phyloP scores from a whole-genome alignment of 2,329 filamentous ascomycete species.

The Onygenales sp. region DNA sequence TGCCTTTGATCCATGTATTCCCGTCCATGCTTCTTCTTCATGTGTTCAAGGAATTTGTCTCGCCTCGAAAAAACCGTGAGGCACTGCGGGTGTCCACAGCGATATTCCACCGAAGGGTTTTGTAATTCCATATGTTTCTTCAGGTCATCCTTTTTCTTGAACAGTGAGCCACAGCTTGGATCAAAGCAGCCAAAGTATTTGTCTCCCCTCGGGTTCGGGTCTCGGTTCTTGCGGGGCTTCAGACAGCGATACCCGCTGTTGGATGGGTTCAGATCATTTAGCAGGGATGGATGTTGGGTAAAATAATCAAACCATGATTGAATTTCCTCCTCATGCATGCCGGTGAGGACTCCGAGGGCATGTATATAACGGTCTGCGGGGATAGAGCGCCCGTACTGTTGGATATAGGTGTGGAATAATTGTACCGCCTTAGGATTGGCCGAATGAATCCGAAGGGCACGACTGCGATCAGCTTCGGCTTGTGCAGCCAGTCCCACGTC shows the following conservation, averaged over 20 bases:
- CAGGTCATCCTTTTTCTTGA: constrained; percentile 1
- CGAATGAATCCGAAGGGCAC: no score
- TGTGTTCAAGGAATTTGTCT: neutral
- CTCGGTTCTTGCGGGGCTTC: constrained; percentile 5
- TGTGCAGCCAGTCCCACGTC: no score
- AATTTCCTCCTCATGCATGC: neutral
- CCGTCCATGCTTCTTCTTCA: neutral
- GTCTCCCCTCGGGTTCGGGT: constrained; percentile 15
- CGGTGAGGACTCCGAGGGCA: no score
- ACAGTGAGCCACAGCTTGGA: constrained; percentile 10
- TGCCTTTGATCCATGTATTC: neutral
- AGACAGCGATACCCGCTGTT: neutral
- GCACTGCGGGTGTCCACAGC: neutral
- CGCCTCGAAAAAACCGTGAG: neutral
- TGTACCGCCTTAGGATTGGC: no score
- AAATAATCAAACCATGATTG: neutral
- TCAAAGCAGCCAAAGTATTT: constrained; percentile 8
- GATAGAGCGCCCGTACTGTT: no score
- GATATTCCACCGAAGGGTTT: neutral
- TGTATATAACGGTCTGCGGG: no score
- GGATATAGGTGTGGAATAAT: no score
- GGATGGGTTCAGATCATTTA: neutral
- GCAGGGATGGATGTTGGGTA: neutral
- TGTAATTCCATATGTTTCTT: constrained; percentile 2
- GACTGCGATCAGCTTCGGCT: no score